Conservation (phyloP, 2,329 filamentous ascomycete species). For the Aspergillus oerlinghausenensis region DNA sequence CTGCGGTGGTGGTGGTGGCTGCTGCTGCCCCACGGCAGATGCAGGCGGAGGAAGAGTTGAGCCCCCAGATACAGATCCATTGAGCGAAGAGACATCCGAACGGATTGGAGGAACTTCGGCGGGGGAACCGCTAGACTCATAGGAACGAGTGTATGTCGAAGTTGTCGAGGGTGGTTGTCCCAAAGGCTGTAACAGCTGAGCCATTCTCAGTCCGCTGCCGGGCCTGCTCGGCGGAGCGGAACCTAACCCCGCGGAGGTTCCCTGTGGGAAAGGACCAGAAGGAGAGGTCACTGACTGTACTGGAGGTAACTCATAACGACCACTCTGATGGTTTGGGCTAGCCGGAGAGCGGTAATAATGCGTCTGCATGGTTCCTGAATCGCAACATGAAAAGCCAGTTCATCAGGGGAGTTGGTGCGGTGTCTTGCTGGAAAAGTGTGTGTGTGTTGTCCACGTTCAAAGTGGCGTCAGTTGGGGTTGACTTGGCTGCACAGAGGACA, state of each 20-base stretch:
- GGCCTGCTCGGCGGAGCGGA: constrained; percentile 38
- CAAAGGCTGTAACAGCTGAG: constrained; percentile 38
- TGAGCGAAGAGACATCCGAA: constrained; percentile 31
- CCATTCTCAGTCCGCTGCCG: constrained; percentile 38
- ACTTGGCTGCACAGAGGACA: not conserved
- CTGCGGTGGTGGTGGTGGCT: constrained; percentile 25
- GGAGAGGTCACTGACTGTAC: constrained; percentile 33
- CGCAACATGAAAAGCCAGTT: constrained; percentile 12
- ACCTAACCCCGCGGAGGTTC: constrained; percentile 22
- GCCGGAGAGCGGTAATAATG: constrained; percentile 28
- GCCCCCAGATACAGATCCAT: constrained; percentile 39
- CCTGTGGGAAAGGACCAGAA: constrained; percentile 23
- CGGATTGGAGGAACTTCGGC: constrained; percentile 32
- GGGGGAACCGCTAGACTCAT: constrained; percentile 39
- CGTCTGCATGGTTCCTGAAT: constrained; percentile 27
- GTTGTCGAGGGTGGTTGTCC: constrained; percentile 21
- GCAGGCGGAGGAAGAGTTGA: constrained; percentile 27
- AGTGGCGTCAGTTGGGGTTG: not conserved
- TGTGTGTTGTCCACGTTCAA: not conserved
- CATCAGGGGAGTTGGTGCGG: constrained; percentile 13
- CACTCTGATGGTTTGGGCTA: constrained; percentile 20
- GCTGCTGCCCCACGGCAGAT: constrained; percentile 43
- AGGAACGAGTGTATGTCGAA: constrained; percentile 34
- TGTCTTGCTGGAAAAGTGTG: not conserved
- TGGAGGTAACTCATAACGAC: constrained; percentile 31